phyloP scores from a whole-genome alignment of 2,329 filamentous ascomycete species.

The Aspergillus tanneri region DNA sequence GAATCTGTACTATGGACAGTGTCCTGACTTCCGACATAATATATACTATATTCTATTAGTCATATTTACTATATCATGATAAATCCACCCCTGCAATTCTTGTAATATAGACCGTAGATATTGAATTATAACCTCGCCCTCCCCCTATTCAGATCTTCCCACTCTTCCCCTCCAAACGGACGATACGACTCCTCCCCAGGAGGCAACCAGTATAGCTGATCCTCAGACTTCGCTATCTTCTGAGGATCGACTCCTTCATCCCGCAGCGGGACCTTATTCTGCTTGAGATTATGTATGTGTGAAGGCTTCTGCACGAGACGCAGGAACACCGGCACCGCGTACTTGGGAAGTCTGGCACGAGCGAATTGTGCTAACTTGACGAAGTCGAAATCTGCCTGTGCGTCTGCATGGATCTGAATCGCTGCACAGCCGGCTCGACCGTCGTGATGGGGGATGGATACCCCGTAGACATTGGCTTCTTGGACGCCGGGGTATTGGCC shows the following conservation, averaged over 20 bases:
- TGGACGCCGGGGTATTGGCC: constrained; percentile 58
- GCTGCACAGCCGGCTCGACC: constrained; percentile 65
- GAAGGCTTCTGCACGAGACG: constrained; percentile 54
- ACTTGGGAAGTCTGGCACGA: constrained; percentile 63
- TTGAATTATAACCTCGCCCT: constrained; percentile 51
- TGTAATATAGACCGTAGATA: too few species aligned
- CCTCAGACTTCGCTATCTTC: constrained; percentile 42
- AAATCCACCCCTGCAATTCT: too few species aligned
- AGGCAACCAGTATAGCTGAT: constrained; percentile 54
- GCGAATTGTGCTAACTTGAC: constrained; percentile 59
- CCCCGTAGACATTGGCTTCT: constrained; percentile 71
- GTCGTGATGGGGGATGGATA: constrained; percentile 64
- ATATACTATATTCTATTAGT: too few species aligned
- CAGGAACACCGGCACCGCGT: constrained; percentile 74
- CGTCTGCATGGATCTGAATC: constrained; percentile 54
- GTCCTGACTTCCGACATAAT: too few species aligned
- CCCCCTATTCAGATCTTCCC: constrained; percentile 52
- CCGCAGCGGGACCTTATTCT: constrained; percentile 71
- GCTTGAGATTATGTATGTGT: constrained; percentile 68
- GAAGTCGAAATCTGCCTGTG: constrained; percentile 57
- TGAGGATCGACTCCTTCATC: constrained; percentile 64
- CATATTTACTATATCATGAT: too few species aligned
- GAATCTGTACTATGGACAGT: too few species aligned
- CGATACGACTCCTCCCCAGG: constrained; percentile 55
- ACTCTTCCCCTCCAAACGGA: constrained; percentile 59